Base-by-base conservation (phyloP, 2,329 filamentous ascomycete species). In the Penicillium sp. region DNA sequence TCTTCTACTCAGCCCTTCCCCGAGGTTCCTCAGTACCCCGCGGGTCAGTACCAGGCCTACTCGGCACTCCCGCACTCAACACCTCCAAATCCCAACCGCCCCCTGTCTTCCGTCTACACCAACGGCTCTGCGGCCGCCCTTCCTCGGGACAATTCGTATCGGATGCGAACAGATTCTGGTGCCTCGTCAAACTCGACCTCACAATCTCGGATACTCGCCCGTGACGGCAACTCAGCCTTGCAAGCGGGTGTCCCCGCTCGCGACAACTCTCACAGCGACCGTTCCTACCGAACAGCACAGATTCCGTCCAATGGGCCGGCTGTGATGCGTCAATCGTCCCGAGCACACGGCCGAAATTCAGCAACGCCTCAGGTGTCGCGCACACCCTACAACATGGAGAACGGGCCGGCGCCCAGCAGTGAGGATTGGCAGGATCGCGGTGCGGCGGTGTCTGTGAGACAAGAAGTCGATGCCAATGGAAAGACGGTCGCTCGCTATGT, bases 341-440 rank as follows among this genome's bases (percentile, higher is more conserved):
- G 86, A 67, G 84, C 88, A 40, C 82, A 87, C 71, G 81, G 80
- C 35, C 80, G 82, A 56, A 59, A 60, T 35, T 69, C 60, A 47
- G 68, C 61, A 5, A 47, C 65, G 13, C 51, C 70, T 7, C 67
- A 73, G 44, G 60, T 74, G 35, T 67, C 70, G 24, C 70, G 69
- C 31, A 72, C 73, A 4, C 74, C 80, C 6, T 85, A 86, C 65
- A 75, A 74, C 24, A 60, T 79, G 35, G 84, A 87, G 58, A 81
- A 80, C 46, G 81, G 81, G 0, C 79, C 78, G 57, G 74, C 78
- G 31, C 76, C 80, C 38, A 90, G 87, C 64, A 92, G 85, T 62
- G 92, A 96, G 63, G 92, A 97, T 57, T 97, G 94, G 94, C 90
- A 95, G 73, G 92, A 99, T 38, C 86, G 87, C 54, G 94, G 94